Percentiles rank a stretch among this genome's conserved stretches.
Evolutionary conservation across 352 stramenopile genomes (phyloP).

Genomic region (Pythium insidiosum): DNA sequence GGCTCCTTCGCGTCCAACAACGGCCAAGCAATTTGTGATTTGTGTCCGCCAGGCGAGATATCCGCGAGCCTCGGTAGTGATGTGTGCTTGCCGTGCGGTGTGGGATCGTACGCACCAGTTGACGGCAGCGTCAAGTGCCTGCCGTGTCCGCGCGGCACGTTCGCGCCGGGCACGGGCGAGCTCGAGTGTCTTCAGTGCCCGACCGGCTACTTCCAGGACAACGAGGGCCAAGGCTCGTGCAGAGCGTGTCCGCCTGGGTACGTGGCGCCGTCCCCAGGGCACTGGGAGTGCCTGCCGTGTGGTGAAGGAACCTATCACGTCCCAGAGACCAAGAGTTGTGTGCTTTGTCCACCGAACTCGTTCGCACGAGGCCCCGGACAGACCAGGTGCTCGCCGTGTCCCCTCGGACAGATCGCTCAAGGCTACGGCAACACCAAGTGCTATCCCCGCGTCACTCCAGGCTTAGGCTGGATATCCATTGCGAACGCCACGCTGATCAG

Average conservation of each 20-base stretch:
- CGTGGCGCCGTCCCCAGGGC: constrained; percentile 25
- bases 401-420: constrained; percentile 21
- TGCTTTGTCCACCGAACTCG: constrained; percentile 24
- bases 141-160: constrained; percentile 20
- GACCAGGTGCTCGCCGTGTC: constrained; percentile 22
- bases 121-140: constrained; percentile 8
- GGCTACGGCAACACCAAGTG: constrained; percentile 20
- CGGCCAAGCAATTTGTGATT: no score
- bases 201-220: constrained; percentile 27
- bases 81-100: no score
- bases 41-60: constrained; percentile 26
- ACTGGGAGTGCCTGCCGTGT: constrained; percentile 29
- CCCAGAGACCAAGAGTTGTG: constrained; percentile 13
- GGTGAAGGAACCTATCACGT: constrained; percentile 31
- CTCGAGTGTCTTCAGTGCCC: constrained; percentile 38
- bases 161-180: constrained; percentile 23
- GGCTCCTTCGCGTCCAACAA: no score
- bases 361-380: constrained; percentile 18
- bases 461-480: background rate
- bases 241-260: constrained; percentile 27
- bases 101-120: constrained; percentile 22
- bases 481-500: background rate
- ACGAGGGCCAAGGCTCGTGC: constrained; percentile 17
- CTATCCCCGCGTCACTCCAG: background rate
- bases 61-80: constrained; percentile 15